These are phyloP conservation scores for Chrysochromulina tobinii DNA, from an alignment of 78 protist genomes.

Conservation along the genomic window DNA sequence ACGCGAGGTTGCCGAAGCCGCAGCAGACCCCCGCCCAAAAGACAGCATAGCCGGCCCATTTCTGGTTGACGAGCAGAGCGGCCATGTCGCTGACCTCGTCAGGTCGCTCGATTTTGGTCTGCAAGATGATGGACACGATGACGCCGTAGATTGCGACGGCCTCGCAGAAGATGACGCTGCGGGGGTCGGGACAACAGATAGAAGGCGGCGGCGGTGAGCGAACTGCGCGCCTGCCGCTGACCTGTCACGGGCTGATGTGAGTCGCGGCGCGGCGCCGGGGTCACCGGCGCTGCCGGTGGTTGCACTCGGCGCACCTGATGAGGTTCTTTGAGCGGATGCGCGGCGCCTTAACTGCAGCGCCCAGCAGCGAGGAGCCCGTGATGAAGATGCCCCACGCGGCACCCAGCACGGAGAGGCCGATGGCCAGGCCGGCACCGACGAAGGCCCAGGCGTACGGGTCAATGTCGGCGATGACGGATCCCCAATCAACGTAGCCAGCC, in stretches of 20 bases:
- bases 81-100: slow-evolving; percentile 1
- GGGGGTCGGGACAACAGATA: neutral
- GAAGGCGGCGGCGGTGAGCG: too few relatives aligned
- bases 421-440: slow-evolving; percentile 85
- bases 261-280: too few relatives aligned
- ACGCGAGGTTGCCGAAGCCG: neutral
- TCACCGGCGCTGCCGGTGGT: too few relatives aligned
- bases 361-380: slow-evolving; percentile 87
- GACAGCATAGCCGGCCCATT: neutral
- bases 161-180: slow-evolving; percentile 95
- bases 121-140: slow-evolving; percentile 94
- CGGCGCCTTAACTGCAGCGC: slow-evolving; percentile 94
- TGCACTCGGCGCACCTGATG: slow-evolving; percentile 59
- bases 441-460: slow-evolving; percentile 80
- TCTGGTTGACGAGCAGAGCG: neutral
- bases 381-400: slow-evolving; percentile 98
- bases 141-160: slow-evolving; percentile 99
- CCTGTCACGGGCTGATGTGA: too few relatives aligned
- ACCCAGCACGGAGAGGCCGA: slow-evolving; percentile 94
- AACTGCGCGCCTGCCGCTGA: too few relatives aligned
- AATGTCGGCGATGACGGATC: slow-evolving; percentile 38
- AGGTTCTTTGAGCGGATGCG: slow-evolving; percentile 91
- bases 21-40: neutral
- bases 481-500: neutral
- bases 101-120: neutral